A percentile compares a stretch with the other conserved stretches of the same genome.
phyloP scores from a whole-genome alignment of 129 eudicot species.

The Pseudognaphalium luteoalbum region DNA sequence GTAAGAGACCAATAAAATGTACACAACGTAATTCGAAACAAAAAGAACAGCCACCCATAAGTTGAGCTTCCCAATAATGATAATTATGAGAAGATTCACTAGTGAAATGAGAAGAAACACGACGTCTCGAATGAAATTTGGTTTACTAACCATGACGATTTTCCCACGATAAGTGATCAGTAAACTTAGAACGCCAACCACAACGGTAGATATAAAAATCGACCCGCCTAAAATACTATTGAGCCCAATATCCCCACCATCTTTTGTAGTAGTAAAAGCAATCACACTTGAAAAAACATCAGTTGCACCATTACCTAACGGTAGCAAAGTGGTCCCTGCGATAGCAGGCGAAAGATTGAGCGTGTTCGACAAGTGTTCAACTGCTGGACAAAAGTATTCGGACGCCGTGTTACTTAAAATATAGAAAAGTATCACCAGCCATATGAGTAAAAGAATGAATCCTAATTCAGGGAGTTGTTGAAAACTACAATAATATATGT shows the following conservation, averaged over 20 bases:
- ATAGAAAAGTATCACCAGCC: constrained; percentile 62
- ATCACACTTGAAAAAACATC: constrained; percentile 62
- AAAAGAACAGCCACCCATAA: constrained; percentile 52
- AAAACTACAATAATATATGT: constrained; percentile 53
- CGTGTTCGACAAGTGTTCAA: constrained; percentile 46
- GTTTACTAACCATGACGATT: constrained; percentile 31
- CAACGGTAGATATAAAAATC: constrained; percentile 53
- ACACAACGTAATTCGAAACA: constrained; percentile 41
- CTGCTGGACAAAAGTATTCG: constrained; percentile 59
- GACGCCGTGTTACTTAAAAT: constrained; percentile 58
- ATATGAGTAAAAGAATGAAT: constrained; percentile 41
- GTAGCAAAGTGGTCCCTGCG: constrained; percentile 77
- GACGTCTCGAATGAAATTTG: constrained; percentile 58
- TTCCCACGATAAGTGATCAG: constrained; percentile 28
- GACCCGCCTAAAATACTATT: constrained; percentile 76
- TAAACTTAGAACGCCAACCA: constrained; percentile 56
- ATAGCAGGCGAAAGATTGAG: constrained; percentile 60
- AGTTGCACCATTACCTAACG: constrained; percentile 65
- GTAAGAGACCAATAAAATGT: constrained; percentile 44
- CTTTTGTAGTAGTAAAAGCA: constrained; percentile 50
- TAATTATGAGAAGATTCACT: constrained; percentile 36
- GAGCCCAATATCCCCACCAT: constrained; percentile 58
- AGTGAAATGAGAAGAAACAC: constrained; percentile 56
- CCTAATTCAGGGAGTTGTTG: constrained; percentile 39
- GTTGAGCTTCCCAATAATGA: constrained; percentile 14